Base-by-base conservation (phyloP, 1,284 basidiomycete species). In the Ganoderma lucidum region DNA sequence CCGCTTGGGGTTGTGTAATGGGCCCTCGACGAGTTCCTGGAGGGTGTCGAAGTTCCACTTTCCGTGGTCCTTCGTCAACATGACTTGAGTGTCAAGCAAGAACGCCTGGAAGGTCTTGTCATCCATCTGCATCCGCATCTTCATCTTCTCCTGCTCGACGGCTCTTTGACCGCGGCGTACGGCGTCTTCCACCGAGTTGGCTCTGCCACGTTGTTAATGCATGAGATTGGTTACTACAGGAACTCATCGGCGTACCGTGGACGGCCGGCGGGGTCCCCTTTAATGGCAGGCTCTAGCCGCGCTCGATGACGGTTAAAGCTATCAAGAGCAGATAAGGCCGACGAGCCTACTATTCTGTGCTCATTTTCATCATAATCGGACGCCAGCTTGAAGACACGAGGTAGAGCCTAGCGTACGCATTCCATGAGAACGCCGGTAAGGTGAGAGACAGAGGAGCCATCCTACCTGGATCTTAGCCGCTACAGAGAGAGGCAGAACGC, bases 1-100 rank as follows among this genome's bases (percentile, higher is more conserved):
- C n/a, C 98, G 86, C 76, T 95, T 95, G 0, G 96, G 90, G 76
- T 97, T 97, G 61, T 96, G 85, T 62, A 99, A 82, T 0, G 97
- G 96, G 0, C 98, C 97, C 75, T 99, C 96, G 28, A 99, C 88
- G 17, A 99, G 85, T 62, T 98, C 96, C 75, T 93, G 90, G 66
- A 99, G 84, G 28, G 90, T 88, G 3, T 98, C 96, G 76, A 93
- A 94, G 75, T 94, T 96, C 98, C 98, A 99, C 76, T 94, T 96
- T 3, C 88, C 90, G 75, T 96, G 90, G 74, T 99, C 97, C 77
- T 96, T 96, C 12, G 92, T 93, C 42, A 93, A 82, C 82, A 96
- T 93, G 32, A 98, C 93, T 81, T 96, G 93, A 2, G 95, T 94
- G 74, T 97, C 95, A 44, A 96, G 84, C 64, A 98, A 83, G 67